Conservation (phyloP, 192 early-diverging fungal genomes). For the Mortierella hygrophila region DNA sequence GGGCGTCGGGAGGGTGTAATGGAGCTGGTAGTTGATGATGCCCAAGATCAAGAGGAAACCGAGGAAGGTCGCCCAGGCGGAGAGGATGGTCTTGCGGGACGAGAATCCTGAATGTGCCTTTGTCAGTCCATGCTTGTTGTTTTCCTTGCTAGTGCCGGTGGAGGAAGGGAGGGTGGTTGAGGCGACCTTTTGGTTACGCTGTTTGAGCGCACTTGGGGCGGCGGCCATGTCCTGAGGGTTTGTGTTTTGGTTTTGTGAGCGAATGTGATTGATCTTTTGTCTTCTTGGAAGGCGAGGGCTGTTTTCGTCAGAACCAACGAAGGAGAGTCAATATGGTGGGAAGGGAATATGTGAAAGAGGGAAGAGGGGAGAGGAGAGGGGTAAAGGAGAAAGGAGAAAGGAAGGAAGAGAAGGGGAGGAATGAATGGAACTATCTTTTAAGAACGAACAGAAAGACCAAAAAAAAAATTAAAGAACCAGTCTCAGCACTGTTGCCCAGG, state of each 20-base stretch:
- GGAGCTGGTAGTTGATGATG: constrained; percentile 32
- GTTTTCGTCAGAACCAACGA: background rate
- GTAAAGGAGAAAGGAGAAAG: background rate
- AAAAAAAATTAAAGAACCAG: background rate
- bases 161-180: background rate
- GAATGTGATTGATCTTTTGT: background rate
- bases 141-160: background rate
- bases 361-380: background rate
- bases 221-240: constrained; percentile 15
- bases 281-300: background rate
- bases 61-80: constrained; percentile 32
- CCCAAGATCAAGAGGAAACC: constrained; percentile 24
- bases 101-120: constrained; percentile 44
- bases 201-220: constrained; percentile 33
- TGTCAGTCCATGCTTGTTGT: constrained; percentile 12
- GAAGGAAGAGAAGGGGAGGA: background rate
- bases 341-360: background rate
- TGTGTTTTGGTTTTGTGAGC: background rate
- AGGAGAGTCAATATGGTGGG: background rate
- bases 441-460: background rate
- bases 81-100: constrained; percentile 19
- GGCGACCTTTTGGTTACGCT: constrained; percentile 31
- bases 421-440: background rate
- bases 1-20: constrained; percentile 40
- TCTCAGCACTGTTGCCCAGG: background rate